Base-by-base conservation (phyloP, 176 grass and related monocot genomes). In the Hordeum marinum region DNA sequence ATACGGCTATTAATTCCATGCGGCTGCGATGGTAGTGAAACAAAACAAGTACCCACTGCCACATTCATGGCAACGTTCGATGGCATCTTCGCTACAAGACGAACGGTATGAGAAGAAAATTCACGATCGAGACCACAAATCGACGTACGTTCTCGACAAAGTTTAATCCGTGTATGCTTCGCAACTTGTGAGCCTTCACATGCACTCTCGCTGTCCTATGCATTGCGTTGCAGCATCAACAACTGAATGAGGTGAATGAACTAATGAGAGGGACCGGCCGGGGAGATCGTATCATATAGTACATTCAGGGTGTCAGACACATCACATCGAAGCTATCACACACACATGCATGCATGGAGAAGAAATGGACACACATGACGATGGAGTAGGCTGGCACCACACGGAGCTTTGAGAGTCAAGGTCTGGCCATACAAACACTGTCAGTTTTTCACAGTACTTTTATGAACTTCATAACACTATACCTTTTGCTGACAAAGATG, bases 381-480 rank as follows among this genome's bases (percentile, higher is more conserved):
- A 2, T n/a, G 2, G 55, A n/a, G 85, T 37, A 26, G 57, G 17
- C 3, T 57, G 54, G 45, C 29, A 85, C 23, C 15, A 43, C 69
- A 75, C 76, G 26, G 48, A 23, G 7, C 41, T 48, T 24, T 9
- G 41, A 29, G 27, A 66, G 42, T 80, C 54, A 80, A 62, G 27
- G 36, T 54, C 25, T 35, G 79, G 80, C 68, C 45, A 29, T 21
- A 64, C 34, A 90, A 45, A 81, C 67, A 80, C 32, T 85, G 67
- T 77, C 31, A 83, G 59, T 83, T 58, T 27, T 37, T 61, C 72
- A 83, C 82, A 90, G 10, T 74, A 87, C 63, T 61, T 20, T 0
- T 36, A 50, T 9, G 17, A 54, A 54, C 45, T 75, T 87, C 66
- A 88, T 82, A 59, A 79, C 59, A 87, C 74, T 90, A 83, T 86